Base-by-base conservation (phyloP, 2,329 filamentous ascomycete genomes). In the Aspergillus awamori region DNA sequence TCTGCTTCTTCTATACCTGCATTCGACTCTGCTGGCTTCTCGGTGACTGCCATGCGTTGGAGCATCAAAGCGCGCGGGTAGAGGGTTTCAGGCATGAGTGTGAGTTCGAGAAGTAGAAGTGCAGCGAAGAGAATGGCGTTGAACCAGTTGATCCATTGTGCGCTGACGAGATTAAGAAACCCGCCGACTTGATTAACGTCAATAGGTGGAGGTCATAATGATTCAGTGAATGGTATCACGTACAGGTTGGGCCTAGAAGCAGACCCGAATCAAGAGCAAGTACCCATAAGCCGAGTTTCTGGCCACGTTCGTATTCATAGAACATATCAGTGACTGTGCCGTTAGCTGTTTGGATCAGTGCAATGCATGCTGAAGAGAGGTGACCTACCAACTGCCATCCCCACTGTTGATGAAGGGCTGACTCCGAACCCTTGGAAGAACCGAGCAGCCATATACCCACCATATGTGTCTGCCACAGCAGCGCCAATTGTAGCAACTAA, bases 391-490 rank as follows among this genome's bases (percentile, higher is more conserved):
- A 85, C 78, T 26, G 82, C 82, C 68, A 86, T 76, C 0, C 84
- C 84, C 11, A 86, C 81, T 2, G 82, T 86, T 4, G 82, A 77
- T 1, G 81, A 83, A 4, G 84, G 84, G 45, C 80, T 80, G 13
- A 83, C 82, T 0, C 84, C 84, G 8, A 86, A 75, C 0, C 84
- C 84, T 67, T 87, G 84, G 67, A 86, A 84, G 67, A 86, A 85
- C 2, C 85, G 74, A 2, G 82, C 83, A n/a, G 81, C 80, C 82
- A 87, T 84, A 69, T 86, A 86, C 0, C 79, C 79, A 1, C 70
- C 65, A 67, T 84, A 84, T 4, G 59, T 72, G 28, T 71, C 69
- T 67, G 74, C 80, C 62, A 73, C 69, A 4, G 78, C 80, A 10
- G 77, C 77, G 3, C 79, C 78, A 24, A 80, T 72, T 0, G 79